Base-by-base conservation (phyloP, 2,329 filamentous ascomycete genomes). In the Phialocephala sp. region DNA sequence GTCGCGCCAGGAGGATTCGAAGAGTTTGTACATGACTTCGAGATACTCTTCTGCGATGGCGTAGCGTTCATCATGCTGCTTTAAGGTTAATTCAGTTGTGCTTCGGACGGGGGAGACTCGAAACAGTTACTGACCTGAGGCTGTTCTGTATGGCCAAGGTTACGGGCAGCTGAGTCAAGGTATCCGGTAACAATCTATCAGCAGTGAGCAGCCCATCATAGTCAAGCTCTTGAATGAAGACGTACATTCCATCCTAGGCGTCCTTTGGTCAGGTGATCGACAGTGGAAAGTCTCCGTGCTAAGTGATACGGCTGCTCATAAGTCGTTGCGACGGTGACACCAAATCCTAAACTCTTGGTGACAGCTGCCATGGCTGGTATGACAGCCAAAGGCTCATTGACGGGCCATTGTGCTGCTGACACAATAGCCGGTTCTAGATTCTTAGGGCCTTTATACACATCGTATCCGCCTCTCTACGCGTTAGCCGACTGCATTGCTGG, bases 251-350 rank as follows among this genome's bases (percentile, higher is more conserved):
- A 72, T 4, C 66, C 70, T 0, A 72, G 39, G 77, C 88, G 80
- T 27, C 88, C 87, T 54, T 85, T 85, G 0, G 86, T 86, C 12
- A 91, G 77, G 74, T 91, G 89, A 72, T 91, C 89, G 0, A 90
- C 79, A 0, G 89, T 91, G 2, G 84, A 87, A 8, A 91, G 75
- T 22, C 87, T 78, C n/a, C 89, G 76, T 0, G 89, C 89, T 11
- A 91, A 78, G 70, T 89, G 85, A 71, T 90, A 91, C 0, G 89
- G 89, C 73, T 87, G 83, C 73, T 91, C 88, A 67, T 91, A 91
- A 0, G 87, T 89, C 1, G 88, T 90, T 1, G 85, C 84, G 0
- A 87, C 83, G 0, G 89, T 91, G 0, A 91, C 85, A 0, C 87
- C 88, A 66, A 91, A 90, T 0, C 83, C 85, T 11, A 91, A 82